These are phyloP conservation scores for Boletus huronensis DNA, from an alignment of 768 basidiomycete genomes.

Conservation along the genomic window DNA sequence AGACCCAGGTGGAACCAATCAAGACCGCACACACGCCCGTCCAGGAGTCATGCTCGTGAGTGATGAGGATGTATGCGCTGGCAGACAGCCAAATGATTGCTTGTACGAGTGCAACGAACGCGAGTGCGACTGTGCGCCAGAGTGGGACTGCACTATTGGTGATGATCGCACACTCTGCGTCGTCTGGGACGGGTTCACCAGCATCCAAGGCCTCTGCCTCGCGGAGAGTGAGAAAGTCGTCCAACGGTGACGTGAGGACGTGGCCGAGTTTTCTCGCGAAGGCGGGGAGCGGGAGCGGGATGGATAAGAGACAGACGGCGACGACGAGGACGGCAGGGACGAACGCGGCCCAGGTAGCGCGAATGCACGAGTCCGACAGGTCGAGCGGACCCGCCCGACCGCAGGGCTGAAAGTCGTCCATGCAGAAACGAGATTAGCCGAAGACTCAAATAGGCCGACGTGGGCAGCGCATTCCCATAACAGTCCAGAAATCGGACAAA, in stretches of 20 bases:
- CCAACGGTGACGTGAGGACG: slow-evolving; percentile 30
- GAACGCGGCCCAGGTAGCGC: slow-evolving; percentile 50
- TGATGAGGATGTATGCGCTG: slow-evolving; percentile 50
- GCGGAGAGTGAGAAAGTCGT: slow-evolving; percentile 44
- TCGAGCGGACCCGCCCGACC: slow-evolving; percentile 29
- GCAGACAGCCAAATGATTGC: slow-evolving; percentile 56
- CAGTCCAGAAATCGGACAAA: neutral
- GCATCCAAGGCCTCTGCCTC: slow-evolving; percentile 53
- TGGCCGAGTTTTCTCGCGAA: slow-evolving; percentile 14
- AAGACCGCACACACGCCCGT: slow-evolving; percentile 42
- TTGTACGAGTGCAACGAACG: slow-evolving; percentile 52
- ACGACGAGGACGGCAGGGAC: slow-evolving; percentile 47
- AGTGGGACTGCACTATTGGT: slow-evolving; percentile 36
- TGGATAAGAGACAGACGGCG: slow-evolving; percentile 37
- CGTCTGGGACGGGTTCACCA: neutral
- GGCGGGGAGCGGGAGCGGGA: slow-evolving; percentile 28
- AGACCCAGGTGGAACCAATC: slow-evolving; percentile 60
- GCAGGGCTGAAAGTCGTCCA: slow-evolving; percentile 15
- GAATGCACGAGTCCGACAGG: slow-evolving; percentile 44
- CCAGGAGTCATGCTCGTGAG: slow-evolving; percentile 36
- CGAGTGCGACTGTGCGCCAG: slow-evolving; percentile 60
- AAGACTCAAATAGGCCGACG: too few species aligned
- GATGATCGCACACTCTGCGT: neutral
- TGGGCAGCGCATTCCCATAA: neutral
- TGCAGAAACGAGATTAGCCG: neutral